Percentiles rank a stretch among this genome's conserved stretches.
Conservation (phyloP, 345 rosid species). For the Leavenworthia alabamica region DNA sequence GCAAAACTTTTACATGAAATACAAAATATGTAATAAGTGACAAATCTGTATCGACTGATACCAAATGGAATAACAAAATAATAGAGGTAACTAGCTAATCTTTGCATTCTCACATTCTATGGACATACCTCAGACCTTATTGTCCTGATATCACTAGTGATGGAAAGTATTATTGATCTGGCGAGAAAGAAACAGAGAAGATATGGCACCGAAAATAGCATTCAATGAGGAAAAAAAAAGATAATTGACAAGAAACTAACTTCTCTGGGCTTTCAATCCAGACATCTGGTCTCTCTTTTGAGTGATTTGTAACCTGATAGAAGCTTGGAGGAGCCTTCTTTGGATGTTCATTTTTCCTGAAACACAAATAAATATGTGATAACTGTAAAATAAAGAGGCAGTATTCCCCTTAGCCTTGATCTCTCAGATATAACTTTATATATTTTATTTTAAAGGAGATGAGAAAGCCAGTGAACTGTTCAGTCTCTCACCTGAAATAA, state of each 20-base stretch:
- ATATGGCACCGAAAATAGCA: not conserved
- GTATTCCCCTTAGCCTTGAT: not conserved
- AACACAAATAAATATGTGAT: not conserved
- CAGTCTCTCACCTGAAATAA: conserved; percentile 70
- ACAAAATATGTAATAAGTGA: conserved; percentile 1
- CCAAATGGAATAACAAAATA: not conserved
- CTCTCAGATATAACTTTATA: no score
- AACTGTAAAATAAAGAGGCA: not conserved
- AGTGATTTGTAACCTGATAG: conserved; percentile 77
- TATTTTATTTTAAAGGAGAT: not conserved
- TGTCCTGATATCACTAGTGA: conserved; percentile 90
- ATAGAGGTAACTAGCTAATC: not conserved
- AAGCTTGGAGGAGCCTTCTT: conserved; percentile 76
- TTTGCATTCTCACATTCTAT: not conserved
- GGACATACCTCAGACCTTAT: conserved; percentile 82
- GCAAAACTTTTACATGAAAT: conserved; percentile 3
- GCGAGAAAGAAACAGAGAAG: conserved; percentile 19
- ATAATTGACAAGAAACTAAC: conserved; percentile 38
- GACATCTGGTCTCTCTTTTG: conserved; percentile 96
- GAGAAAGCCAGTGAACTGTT: not conserved
- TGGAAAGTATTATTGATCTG: conserved; percentile 84
- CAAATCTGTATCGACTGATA: not conserved
- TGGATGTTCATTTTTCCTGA: conserved; percentile 78
- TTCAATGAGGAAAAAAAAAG: not conserved
- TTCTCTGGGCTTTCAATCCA: conserved; percentile 98